These are phyloP conservation scores for Teunomyces cretensis DNA, from an alignment of 805 yeast species.

Conservation along the genomic window DNA sequence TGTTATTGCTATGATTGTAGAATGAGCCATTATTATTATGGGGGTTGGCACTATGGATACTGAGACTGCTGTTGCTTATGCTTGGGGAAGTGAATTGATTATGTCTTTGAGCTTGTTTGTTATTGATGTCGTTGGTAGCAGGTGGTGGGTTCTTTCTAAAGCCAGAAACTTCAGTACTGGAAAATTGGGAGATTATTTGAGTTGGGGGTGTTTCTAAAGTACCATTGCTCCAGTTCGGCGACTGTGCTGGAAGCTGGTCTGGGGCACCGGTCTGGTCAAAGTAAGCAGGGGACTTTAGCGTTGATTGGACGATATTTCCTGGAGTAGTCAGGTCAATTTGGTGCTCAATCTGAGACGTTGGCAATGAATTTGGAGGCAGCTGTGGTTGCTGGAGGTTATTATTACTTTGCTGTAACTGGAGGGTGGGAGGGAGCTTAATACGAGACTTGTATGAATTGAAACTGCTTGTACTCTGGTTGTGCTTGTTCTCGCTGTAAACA, in stretches of 20 bases:
- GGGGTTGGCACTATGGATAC: not conserved
- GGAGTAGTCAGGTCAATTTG: not conserved
- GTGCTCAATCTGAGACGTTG: not conserved
- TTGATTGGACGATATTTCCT: not conserved
- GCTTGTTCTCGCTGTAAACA: conserved; percentile 6
- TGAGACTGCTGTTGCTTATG: conserved; percentile 1
- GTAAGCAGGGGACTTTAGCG: conserved; percentile 6
- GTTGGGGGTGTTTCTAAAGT: conserved; percentile 9
- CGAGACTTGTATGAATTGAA: conserved; percentile 30
- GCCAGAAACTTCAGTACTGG: not conserved
- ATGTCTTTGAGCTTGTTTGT: not conserved
- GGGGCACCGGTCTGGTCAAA: not conserved
- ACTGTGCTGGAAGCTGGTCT: conserved; percentile 3
- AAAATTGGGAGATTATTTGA: conserved; percentile 7
- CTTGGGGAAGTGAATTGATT: not conserved
- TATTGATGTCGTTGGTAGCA: not conserved
- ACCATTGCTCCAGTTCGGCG: conserved; percentile 2
- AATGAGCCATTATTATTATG: not conserved
- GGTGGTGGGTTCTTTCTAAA: conserved; percentile 2
- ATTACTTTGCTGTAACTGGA: conserved; percentile 17
- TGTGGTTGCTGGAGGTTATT: not conserved
- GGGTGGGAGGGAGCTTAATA: conserved; percentile 31
- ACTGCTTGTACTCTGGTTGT: conserved; percentile 22
- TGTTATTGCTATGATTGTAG: not conserved
- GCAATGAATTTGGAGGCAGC: not conserved